phyloP scores from a whole-genome alignment of 2,329 filamentous ascomycete species.

The Nannizziopsis barbatae region DNA sequence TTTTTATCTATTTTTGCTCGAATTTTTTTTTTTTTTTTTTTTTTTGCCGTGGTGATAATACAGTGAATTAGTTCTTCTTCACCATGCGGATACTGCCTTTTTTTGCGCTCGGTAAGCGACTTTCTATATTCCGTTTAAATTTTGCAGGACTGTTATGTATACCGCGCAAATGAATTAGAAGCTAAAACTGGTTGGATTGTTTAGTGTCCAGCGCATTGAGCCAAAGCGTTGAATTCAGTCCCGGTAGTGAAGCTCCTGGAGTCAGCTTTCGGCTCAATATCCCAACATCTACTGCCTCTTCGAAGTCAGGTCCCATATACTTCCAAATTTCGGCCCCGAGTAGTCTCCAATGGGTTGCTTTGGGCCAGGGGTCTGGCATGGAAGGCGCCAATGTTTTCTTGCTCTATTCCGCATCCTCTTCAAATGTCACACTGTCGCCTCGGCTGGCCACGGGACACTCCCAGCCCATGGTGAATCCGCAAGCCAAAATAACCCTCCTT shows the following conservation, averaged over 20 bases:
- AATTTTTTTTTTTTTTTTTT: too few species aligned
- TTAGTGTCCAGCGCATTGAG: slow-evolving; percentile 16
- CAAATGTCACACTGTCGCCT: slow-evolving; percentile 49
- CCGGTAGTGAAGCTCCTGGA: slow-evolving; percentile 16
- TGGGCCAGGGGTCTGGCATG: slow-evolving; percentile 48
- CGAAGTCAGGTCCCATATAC: slow-evolving; percentile 45
- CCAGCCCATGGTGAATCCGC: slow-evolving; percentile 34
- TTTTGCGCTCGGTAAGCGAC: too few species aligned
- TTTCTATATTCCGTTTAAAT: too few species aligned
- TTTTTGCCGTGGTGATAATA: too few species aligned
- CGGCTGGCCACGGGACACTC: slow-evolving; percentile 37
- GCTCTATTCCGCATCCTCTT: slow-evolving; percentile 43
- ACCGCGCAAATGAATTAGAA: background rate
- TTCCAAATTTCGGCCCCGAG: slow-evolving; percentile 47
- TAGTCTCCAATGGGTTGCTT: slow-evolving; percentile 43
- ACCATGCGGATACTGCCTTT: too few species aligned
- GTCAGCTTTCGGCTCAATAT: slow-evolving; percentile 43
- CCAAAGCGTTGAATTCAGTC: slow-evolving; percentile 18
- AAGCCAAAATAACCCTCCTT: slow-evolving; percentile 39
- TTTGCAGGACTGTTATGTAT: too few species aligned
- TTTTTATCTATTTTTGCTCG: too few species aligned
- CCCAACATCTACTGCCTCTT: slow-evolving; percentile 41
- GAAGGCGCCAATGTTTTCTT: slow-evolving; percentile 48
- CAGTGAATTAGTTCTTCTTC: too few species aligned
- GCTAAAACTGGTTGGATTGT: background rate